Conservation (phyloP, 1,284 basidiomycete genomes). For the Ganoderma sinense region DNA sequence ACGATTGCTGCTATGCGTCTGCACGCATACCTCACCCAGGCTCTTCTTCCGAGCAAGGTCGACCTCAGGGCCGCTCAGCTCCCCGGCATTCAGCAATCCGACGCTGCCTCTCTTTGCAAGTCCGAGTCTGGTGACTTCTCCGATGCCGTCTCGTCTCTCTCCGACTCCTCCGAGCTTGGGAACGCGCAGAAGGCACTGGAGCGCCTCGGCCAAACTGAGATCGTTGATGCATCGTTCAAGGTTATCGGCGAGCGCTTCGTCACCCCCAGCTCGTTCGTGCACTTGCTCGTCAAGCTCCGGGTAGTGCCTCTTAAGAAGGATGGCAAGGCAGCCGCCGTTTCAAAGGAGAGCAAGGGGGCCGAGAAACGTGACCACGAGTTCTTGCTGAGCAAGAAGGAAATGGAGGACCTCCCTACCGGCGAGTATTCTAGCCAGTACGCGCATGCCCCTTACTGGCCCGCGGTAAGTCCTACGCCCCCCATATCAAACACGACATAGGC, state of each 20-base stretch:
- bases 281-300: conserved; percentile 86
- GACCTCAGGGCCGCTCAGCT: conserved; percentile 71
- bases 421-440: conserved; percentile 66
- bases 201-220: conserved; percentile 83
- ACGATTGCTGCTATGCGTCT: conserved; percentile 85
- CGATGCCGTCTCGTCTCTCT: conserved; percentile 48
- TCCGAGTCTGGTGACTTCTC: conserved; percentile 62
- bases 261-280: conserved; percentile 90
- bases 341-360: conserved; percentile 57
- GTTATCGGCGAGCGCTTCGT: conserved; percentile 93
- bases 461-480: conserved; percentile 55
- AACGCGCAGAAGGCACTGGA: conserved; percentile 77
- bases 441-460: conserved; percentile 93
- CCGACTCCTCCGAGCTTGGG: conserved; percentile 56
- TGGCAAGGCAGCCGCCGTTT: conserved; percentile 16
- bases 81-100: conserved; percentile 69
- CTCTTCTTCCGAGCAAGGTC: conserved; percentile 67
- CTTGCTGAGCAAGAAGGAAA: conserved; percentile 66
- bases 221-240: conserved; percentile 89
- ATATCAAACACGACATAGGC: neutral
- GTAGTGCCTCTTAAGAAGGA: conserved; percentile 61
- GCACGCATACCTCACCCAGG: conserved; percentile 88
- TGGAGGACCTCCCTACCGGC: conserved; percentile 59
- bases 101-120: conserved; percentile 54
- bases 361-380: conserved; percentile 72